Evolutionary conservation across 257 asterid species (phyloP).

Genomic region (Datura wrightii): DNA sequence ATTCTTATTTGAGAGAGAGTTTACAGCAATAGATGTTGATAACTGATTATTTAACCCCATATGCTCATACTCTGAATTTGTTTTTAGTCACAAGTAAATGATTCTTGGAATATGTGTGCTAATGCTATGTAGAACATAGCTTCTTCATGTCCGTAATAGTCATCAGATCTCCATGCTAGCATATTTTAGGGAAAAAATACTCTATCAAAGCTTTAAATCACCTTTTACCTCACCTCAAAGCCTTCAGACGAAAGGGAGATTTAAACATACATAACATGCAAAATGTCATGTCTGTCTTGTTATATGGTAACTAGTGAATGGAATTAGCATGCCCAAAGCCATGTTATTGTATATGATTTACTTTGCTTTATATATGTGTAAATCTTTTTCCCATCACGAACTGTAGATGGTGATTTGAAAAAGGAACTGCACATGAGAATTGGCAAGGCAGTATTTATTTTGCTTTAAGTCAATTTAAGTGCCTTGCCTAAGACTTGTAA

Average conservation of each 20-base stretch:
- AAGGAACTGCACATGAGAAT: constrained; percentile 9
- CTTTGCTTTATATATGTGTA: not conserved
- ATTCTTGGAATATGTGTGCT: not conserved
- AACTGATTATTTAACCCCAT: constrained; percentile 16
- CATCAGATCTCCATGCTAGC: not conserved
- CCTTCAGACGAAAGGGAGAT: not conserved
- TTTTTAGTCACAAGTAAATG: not conserved
- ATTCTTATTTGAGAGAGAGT: not conserved
- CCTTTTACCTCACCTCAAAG: not conserved
- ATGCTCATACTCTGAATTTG: not conserved
- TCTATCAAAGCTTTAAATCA: not conserved
- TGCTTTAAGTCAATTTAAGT: not conserved
- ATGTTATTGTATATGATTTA: not conserved
- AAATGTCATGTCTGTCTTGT: not conserved
- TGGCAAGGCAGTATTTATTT: not conserved
- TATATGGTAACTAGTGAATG: not conserved
- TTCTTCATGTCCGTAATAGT: not conserved
- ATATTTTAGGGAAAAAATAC: not conserved
- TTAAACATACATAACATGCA: not conserved
- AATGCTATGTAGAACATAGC: not conserved
- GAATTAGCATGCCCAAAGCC: not conserved
- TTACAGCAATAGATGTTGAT: not conserved
- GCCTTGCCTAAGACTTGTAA: not conserved
- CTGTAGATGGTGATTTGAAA: not conserved
- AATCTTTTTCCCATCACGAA: not conserved